These are phyloP conservation scores for Inonotus hispidus DNA, from an alignment of 1,284 basidiomycete genomes.

Conservation along the genomic window DNA sequence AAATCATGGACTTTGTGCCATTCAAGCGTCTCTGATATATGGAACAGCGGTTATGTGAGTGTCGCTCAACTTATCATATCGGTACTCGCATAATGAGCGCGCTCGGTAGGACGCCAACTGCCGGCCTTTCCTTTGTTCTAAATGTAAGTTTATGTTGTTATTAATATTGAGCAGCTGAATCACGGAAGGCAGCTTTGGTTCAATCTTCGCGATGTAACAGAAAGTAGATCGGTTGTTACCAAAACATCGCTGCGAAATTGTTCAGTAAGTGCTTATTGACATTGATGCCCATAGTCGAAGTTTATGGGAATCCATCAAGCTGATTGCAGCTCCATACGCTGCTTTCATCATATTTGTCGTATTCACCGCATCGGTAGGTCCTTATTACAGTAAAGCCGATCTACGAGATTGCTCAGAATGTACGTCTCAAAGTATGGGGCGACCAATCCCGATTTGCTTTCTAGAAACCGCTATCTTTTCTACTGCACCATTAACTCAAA, in stretches of 20 bases:
- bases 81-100: neutral
- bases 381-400: neutral
- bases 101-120: slow-evolving; percentile 6
- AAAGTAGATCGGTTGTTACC: neutral
- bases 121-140: slow-evolving; percentile 12
- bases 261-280: neutral
- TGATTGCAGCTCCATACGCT: slow-evolving; percentile 10
- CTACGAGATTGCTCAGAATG: neutral
- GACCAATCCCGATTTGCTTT: neutral
- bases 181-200: slow-evolving; percentile 10
- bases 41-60: slow-evolving; percentile 14
- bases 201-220: neutral
- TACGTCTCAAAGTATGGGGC: slow-evolving; percentile 3
- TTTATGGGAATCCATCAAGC: neutral
- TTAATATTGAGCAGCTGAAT: neutral
- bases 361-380: slow-evolving; percentile 6
- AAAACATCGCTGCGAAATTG: neutral
- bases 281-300: neutral
- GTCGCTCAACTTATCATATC: neutral
- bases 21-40: slow-evolving; percentile 15
- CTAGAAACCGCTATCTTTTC: slow-evolving; percentile 8
- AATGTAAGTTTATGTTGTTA: neutral
- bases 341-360: slow-evolving; percentile 5
- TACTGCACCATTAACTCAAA: slow-evolving; percentile 14
- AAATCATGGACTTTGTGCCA: neutral